These are phyloP conservation scores for Lodderomyces margitis DNA, from an alignment of 1,139 yeast species.

Conservation along the genomic window DNA sequence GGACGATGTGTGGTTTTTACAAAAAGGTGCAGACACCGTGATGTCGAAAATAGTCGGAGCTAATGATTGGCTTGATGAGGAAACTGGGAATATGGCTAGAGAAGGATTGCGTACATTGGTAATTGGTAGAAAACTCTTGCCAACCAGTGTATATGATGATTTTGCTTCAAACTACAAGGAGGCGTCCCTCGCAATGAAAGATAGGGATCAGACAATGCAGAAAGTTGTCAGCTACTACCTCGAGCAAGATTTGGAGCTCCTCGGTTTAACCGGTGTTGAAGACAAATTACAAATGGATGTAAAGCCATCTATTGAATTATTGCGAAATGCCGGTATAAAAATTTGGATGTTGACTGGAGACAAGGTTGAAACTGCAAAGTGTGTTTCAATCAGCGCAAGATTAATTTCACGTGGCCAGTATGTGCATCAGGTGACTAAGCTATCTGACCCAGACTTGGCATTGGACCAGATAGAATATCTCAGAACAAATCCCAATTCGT, in stretches of 20 bases:
- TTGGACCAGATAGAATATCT: constrained; percentile 72
- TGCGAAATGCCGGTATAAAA: constrained; percentile 93
- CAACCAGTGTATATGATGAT: constrained; percentile 51
- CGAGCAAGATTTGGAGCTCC: constrained; percentile 79
- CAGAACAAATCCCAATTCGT: constrained; percentile 63
- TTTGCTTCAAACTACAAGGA: constrained; percentile 64
- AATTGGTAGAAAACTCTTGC: constrained; percentile 75
- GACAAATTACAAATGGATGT: constrained; percentile 91
- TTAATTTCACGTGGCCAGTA: constrained; percentile 91
- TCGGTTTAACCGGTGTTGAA: constrained; percentile 97
- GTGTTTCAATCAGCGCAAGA: constrained; percentile 93
- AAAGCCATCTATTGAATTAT: constrained; percentile 83
- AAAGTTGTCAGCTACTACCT: constrained; percentile 63
- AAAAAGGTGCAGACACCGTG: constrained; percentile 97
- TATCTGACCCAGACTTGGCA: constrained; percentile 61
- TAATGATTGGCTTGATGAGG: constrained; percentile 97
- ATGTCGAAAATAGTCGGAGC: constrained; percentile 82
- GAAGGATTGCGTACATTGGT: constrained; percentile 96
- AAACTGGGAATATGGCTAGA: constrained; percentile 95
- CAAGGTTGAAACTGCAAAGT: constrained; percentile 95
- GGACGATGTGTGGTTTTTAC: constrained; percentile 77
- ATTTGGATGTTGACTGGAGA: constrained; percentile 99
- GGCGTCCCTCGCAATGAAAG: constrained; percentile 76
- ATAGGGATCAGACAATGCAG: constrained; percentile 74
- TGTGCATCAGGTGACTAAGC: constrained; percentile 79